Evolutionary conservation across 2,329 filamentous ascomycete species (phyloP).

Genomic region (Pseudocercospora ulei): DNA sequence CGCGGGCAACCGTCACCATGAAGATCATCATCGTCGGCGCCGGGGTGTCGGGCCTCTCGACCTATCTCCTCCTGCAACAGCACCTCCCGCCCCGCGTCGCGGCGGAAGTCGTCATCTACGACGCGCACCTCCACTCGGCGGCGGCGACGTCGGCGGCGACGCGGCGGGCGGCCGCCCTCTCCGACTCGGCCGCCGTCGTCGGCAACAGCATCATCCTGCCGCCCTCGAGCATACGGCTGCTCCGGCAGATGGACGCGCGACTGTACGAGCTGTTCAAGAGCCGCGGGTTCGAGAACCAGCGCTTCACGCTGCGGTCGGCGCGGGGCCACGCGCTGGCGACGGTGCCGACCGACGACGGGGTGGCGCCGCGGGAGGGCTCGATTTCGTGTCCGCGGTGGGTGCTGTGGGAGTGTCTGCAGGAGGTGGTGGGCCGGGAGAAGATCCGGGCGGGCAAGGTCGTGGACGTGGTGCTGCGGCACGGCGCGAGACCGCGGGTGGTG

Average conservation of each 20-base stretch:
- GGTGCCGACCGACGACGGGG: slow-evolving; percentile 2
- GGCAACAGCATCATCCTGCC: slow-evolving; percentile 12
- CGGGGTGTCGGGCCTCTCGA: slow-evolving; percentile 11
- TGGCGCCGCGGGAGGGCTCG: background rate
- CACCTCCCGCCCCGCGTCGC: background rate
- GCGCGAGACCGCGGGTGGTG: background rate
- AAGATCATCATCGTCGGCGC: slow-evolving; percentile 16
- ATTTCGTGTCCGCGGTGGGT: slow-evolving; percentile 10
- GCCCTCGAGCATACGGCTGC: slow-evolving; percentile 7
- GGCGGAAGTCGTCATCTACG: slow-evolving; percentile 10
- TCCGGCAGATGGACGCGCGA: slow-evolving; percentile 1
- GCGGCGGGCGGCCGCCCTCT: no score
- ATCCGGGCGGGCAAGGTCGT: slow-evolving; percentile 11
- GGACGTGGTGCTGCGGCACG: slow-evolving; percentile 2
- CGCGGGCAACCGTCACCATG: no score
- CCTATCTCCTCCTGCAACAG: slow-evolving; percentile 9
- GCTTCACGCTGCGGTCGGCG: slow-evolving; percentile 9
- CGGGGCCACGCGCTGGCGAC: slow-evolving; percentile 8
- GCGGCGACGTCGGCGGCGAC: no score
- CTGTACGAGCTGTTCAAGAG: slow-evolving; percentile 9
- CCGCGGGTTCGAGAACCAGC: slow-evolving; percentile 9
- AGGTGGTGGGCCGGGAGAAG: slow-evolving; percentile 2
- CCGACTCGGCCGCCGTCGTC: slow-evolving; percentile 6
- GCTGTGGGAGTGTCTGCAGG: slow-evolving; percentile 10
- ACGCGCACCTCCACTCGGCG: slow-evolving; percentile 2